Evolutionary conservation across 495 filamentous ascomycete species (phyloP).

Genomic region (Penicillium turbatum): DNA sequence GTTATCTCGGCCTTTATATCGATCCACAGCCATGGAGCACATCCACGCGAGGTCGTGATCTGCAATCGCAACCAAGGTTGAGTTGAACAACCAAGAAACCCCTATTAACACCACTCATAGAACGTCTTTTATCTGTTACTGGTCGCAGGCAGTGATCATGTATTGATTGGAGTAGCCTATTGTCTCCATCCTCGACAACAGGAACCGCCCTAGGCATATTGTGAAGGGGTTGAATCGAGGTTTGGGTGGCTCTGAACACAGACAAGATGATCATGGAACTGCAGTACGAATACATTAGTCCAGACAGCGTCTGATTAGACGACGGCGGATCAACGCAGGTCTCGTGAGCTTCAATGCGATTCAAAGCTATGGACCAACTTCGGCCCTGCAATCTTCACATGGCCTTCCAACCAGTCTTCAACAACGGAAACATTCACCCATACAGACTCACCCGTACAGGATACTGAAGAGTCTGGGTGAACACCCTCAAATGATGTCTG

Average conservation of each 20-base stretch:
- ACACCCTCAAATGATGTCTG: background rate
- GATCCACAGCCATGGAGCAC: no score
- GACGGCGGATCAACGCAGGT: conserved; percentile 2
- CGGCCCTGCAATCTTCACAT: background rate
- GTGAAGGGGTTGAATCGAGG: background rate
- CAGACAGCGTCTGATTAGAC: background rate
- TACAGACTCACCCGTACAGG: background rate
- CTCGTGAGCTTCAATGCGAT: background rate
- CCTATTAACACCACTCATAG: background rate
- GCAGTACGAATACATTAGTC: background rate
- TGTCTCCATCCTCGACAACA: conserved; percentile 23
- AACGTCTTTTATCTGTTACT: background rate
- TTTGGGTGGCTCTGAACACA: background rate
- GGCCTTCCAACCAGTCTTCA: background rate
- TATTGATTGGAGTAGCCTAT: no score
- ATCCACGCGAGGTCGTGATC: background rate
- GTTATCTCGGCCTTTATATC: no score
- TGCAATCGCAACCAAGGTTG: background rate
- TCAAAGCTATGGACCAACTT: background rate
- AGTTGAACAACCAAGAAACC: background rate
- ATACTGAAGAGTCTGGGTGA: background rate
- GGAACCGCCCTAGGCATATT: background rate
- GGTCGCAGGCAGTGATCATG: no score
- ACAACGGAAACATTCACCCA: background rate
- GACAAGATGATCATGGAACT: background rate